Evolutionary conservation across 768 basidiomycete species (phyloP), one percentile per base, ranked within the genome.

Genomic region (Fistulinella prunicolor): DNA sequence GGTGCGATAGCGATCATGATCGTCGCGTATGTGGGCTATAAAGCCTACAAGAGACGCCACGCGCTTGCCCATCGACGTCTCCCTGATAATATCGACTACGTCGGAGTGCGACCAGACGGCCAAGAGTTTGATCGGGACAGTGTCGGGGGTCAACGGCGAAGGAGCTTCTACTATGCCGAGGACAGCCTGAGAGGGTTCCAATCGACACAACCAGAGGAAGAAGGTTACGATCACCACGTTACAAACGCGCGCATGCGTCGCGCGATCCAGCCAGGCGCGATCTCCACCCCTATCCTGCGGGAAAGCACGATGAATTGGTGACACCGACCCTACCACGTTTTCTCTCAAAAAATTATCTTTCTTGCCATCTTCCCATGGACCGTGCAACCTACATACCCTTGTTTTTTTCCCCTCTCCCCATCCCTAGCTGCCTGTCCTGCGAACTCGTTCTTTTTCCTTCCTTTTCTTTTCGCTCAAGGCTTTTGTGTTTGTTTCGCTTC

Each of bases 261-360:
- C 57, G 71, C 75, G 49, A 74, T 87, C 34, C 61, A 74, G 22
- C 76, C 85, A n/a, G 75, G 66, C 17, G 70, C 80, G 30, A 91
- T 92, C 51, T 85, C 83, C 3, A 79, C 86, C 42, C 89, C 90
- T 19, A 78, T 90, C 51, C 62, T 93, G 68, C 73, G 79, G 61
- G 85, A 89, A 70, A 92, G 84, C 68, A 91, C 82, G 56, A 81
- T 91, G 81, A 87, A 89, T 65, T 92, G 89, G 88, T 92, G 73
- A 74, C 55, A 4, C 14, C 16, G 12, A 26, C 24, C 22, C 42
- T 8, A 32, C 26, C 26, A 10, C 26, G 7, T 32, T 12, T 12
- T 4, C 30, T 32, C 7, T 9, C 13, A 32, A 32, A 32, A 32
- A 3, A 8, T 14, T 7, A 8, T 9, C 30, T 19, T 10, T n/a